Conservation (phyloP, 2,329 filamentous ascomycete species). For the Lachnellula arida region DNA sequence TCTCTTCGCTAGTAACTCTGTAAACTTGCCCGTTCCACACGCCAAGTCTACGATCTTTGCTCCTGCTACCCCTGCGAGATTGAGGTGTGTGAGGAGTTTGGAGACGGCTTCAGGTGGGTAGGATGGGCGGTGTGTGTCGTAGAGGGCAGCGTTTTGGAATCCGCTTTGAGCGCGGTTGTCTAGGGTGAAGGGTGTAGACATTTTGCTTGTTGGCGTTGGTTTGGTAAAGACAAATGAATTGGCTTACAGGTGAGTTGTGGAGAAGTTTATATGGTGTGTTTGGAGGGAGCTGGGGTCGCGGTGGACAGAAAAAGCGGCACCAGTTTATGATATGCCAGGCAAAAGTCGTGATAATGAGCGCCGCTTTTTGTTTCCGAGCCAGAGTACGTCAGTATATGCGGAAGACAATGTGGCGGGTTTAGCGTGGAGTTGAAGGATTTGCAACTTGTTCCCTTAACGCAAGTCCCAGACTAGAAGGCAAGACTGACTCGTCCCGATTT, state of each 20-base stretch:
- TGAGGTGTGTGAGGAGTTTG: conserved; percentile 51
- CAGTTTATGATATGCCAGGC: no score
- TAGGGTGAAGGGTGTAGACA: conserved; percentile 14
- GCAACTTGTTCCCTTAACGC: neutral
- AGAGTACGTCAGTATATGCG: neutral
- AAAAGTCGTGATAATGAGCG: no score
- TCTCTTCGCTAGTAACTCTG: conserved; percentile 53
- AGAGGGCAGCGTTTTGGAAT: conserved; percentile 59
- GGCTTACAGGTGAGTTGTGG: neutral
- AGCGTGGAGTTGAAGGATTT: neutral
- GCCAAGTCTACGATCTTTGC: conserved; percentile 59
- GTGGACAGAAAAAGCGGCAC: no score
- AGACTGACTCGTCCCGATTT: neutral
- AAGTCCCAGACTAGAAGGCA: neutral
- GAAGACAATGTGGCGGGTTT: neutral
- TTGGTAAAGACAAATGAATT: neutral
- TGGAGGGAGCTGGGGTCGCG: no score
- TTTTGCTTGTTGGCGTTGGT: neutral
- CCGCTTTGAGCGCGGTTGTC: conserved; percentile 37
- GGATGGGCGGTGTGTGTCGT: conserved; percentile 64
- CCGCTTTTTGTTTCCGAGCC: no score
- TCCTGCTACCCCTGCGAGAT: conserved; percentile 41
- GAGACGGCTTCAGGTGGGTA: conserved; percentile 57
- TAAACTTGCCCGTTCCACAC: conserved; percentile 68
- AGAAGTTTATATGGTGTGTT: no score